phyloP scores from a whole-genome alignment of 371 early-diverging fungal species.

The Batkoa obscura region DNA sequence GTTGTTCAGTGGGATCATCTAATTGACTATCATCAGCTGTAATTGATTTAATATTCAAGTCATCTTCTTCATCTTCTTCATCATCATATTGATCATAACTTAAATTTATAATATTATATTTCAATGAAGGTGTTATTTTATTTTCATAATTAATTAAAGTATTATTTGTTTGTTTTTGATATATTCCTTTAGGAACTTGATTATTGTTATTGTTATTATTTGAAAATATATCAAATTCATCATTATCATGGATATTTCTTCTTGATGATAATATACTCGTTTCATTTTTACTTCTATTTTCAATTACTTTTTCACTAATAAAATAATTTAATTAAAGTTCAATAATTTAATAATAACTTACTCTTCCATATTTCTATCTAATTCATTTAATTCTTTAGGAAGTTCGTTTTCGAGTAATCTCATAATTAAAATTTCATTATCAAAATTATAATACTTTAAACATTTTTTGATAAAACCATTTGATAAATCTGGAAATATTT shows the following conservation, averaged over 20 bases:
- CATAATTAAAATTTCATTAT: neutral
- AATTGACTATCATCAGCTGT: neutral
- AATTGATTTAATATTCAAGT: neutral
- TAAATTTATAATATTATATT: neutral
- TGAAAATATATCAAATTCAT: slow-evolving; percentile 3
- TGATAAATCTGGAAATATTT: neutral
- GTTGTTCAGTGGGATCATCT: neutral
- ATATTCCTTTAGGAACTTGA: neutral
- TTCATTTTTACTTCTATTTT: neutral
- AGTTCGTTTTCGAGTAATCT: neutral
- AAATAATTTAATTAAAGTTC: neutral
- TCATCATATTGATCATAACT: slow-evolving; percentile 4
- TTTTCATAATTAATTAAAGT: neutral
- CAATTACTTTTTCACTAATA: neutral
- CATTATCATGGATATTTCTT: slow-evolving; percentile 1
- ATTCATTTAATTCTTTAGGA: neutral
- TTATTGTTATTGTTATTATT: neutral
- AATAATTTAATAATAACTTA: neutral
- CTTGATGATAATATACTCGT: neutral
- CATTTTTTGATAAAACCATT: neutral
- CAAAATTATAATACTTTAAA: neutral
- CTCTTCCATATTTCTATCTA: neutral
- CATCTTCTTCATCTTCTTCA: slow-evolving; percentile 1
- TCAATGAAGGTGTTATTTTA: neutral
- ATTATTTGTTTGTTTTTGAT: neutral